These are phyloP conservation scores for Xylaria sp. DNA, from an alignment of 2,329 filamentous ascomycete species.

Conservation along the genomic window DNA sequence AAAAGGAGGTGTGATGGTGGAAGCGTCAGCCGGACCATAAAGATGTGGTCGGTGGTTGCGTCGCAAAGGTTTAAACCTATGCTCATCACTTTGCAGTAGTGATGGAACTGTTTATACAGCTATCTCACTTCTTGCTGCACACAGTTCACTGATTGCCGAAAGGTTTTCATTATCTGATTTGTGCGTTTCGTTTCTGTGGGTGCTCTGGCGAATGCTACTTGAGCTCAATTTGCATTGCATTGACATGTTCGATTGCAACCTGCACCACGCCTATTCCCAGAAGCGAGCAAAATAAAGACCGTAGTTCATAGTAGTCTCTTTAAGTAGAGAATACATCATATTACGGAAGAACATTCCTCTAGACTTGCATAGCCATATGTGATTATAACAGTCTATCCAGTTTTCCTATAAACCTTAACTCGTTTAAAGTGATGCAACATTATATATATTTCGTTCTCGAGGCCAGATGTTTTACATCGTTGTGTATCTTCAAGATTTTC, in stretches of 20 bases:
- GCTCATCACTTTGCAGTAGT: slow-evolving; percentile 18
- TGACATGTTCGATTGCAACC: slow-evolving; percentile 17
- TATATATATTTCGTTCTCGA: background rate
- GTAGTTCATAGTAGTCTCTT: slow-evolving; percentile 32
- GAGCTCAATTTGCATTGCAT: slow-evolving; percentile 11
- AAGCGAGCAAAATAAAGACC: slow-evolving; percentile 3
- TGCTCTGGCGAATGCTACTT: slow-evolving; percentile 20
- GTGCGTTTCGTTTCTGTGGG: slow-evolving; percentile 27
- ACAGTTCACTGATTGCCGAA: slow-evolving; percentile 36
- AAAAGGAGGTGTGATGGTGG: slow-evolving; percentile 22
- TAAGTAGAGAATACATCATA: slow-evolving; percentile 37
- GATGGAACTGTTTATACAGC: slow-evolving; percentile 30
- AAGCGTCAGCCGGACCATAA: slow-evolving; percentile 18
- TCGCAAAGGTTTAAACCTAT: slow-evolving; percentile 6
- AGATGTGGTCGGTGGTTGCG: slow-evolving; percentile 8
- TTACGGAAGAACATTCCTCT: background rate
- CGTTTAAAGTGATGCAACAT: background rate
- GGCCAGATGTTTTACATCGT: background rate
- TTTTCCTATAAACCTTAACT: background rate
- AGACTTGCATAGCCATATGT: background rate
- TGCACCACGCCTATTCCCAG: slow-evolving; percentile 15
- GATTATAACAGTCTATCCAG: background rate
- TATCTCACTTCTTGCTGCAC: slow-evolving; percentile 32
- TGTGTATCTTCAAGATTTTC: background rate
- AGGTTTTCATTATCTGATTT: slow-evolving; percentile 32